Evolutionary conservation across 768 basidiomycete species (phyloP).

Genomic region (Rhodotorula diobovata): DNA sequence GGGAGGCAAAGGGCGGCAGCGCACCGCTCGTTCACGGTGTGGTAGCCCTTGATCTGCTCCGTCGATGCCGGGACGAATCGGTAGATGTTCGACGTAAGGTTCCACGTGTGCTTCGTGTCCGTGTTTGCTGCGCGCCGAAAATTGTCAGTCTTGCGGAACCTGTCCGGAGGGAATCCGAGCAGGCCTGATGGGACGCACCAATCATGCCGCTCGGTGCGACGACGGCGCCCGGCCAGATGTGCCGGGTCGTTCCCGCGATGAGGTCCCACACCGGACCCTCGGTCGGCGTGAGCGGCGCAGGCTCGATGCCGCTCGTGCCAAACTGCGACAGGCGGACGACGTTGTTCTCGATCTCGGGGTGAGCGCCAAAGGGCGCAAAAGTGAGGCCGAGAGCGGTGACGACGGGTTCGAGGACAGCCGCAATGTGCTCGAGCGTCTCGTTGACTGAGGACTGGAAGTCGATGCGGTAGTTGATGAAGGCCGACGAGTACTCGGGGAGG

Average conservation of each 20-base stretch:
- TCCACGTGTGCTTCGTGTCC: constrained; percentile 42
- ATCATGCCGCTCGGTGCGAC: constrained; percentile 25
- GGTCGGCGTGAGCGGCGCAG: constrained; percentile 33
- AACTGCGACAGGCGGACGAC: constrained; percentile 11
- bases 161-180: too few relatives aligned
- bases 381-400: constrained; percentile 14
- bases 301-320: constrained; percentile 18
- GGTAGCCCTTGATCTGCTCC: constrained; percentile 40
- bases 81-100: constrained; percentile 47
- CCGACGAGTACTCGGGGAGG: constrained; percentile 20
- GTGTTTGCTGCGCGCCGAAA: constrained; percentile 16
- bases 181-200: neutral
- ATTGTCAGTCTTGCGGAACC: too few relatives aligned
- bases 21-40: constrained; percentile 45
- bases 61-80: constrained; percentile 45
- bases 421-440: constrained; percentile 7
- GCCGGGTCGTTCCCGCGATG: constrained; percentile 17
- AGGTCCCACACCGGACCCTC: constrained; percentile 20
- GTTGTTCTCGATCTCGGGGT: neutral
- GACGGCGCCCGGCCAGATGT: constrained; percentile 13
- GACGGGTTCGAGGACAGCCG: constrained; percentile 21
- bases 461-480: constrained; percentile 38
- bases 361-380: constrained; percentile 16
- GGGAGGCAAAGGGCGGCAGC: too few relatives aligned
- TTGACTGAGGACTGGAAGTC: constrained; percentile 31